Base-by-base conservation (phyloP, 108 stramenopile species). In the Cyclotella kingstonii region DNA sequence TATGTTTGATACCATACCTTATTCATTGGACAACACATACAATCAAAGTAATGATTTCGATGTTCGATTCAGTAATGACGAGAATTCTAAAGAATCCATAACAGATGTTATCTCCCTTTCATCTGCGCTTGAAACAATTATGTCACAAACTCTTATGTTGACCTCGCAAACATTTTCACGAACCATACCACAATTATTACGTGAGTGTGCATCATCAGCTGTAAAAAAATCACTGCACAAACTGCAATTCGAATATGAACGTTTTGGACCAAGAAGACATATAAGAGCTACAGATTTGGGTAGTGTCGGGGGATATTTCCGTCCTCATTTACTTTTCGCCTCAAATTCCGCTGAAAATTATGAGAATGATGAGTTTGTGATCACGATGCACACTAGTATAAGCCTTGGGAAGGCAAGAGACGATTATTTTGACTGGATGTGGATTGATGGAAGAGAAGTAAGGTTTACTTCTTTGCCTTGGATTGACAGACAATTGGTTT, bases 401-500 rank as follows among this genome's bases (percentile, higher is more conserved):
- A 54, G 45, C 9, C 30, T 60, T 23, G 66, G 58, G 9, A 68
- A 73, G 25, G 58, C 31, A 17, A 43, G 27, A 19, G 65, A 60
- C 34, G 27, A 63, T 35, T 55, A 56, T 29, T 28, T 68, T 26
- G 66, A 67, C 42, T 74, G 54, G 63, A 64, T 62, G 73, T 57
- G 56, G 64, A 66, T 58, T 35, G 70, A 72, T 66, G 70, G 64
- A 26, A 72, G 64, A n/a, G 65, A 72, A 54, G 71, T 73, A 12
- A 63, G 71, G 18, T 85, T 92, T 75, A 82, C 78, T 35, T 77
- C 68, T 58, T 57, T 92, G 58, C 68, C 80, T 34, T 92, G 91
- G 91, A 60, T 87, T 34, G 91, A 92, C 54, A 80, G 91, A 44
- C 91, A 92, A 42, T 68, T 92, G 28, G 91, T 92, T 1, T 44